phyloP scores from a whole-genome alignment of 1,284 basidiomycete species.

The Veloporphyrellus conicus region DNA sequence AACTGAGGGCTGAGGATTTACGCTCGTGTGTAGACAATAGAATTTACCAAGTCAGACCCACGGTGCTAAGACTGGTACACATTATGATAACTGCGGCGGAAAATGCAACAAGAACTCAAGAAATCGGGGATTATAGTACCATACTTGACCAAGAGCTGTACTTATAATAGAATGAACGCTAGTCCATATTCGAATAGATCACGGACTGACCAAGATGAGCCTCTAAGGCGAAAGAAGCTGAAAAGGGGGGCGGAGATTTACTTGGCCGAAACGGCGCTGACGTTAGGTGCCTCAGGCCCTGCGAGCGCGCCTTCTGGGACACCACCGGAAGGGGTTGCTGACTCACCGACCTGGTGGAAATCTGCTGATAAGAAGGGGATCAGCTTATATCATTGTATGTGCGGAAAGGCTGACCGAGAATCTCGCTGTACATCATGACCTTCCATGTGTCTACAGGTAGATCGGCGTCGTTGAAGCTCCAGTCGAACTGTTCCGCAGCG shows the following conservation, averaged over 20 bases:
- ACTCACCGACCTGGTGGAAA: constrained; percentile 71
- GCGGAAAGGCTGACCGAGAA: constrained; percentile 64
- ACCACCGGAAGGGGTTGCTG: constrained; percentile 36
- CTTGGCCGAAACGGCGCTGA: constrained; percentile 15
- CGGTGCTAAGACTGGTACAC: constrained; percentile 7
- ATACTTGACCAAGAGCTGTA: constrained; percentile 15
- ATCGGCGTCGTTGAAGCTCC: constrained; percentile 99
- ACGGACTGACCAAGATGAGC: constrained; percentile 15
- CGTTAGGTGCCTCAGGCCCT: constrained; percentile 44
- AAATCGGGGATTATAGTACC: constrained; percentile 13
- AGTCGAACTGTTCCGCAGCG: constrained; percentile 94
- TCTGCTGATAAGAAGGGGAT: constrained; percentile 40
- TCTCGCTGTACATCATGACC: constrained; percentile 97
- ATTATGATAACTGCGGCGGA: constrained; percentile 14
- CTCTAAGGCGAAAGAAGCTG: constrained; percentile 1
- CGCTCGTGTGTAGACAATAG: constrained; percentile 8
- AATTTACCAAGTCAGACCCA: constrained; percentile 10
- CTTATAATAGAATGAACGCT: constrained; percentile 4
- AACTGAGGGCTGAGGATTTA: constrained; percentile 5
- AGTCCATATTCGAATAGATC: not conserved
- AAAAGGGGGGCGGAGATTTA: constrained; percentile 6
- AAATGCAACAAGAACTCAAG: constrained; percentile 9
- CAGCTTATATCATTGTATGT: not conserved
- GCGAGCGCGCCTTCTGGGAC: constrained; percentile 64
- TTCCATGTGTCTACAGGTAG: constrained; percentile 99